Base-by-base conservation (phyloP, 306 rosid genomes). In the Coriaria nepalensis region DNA sequence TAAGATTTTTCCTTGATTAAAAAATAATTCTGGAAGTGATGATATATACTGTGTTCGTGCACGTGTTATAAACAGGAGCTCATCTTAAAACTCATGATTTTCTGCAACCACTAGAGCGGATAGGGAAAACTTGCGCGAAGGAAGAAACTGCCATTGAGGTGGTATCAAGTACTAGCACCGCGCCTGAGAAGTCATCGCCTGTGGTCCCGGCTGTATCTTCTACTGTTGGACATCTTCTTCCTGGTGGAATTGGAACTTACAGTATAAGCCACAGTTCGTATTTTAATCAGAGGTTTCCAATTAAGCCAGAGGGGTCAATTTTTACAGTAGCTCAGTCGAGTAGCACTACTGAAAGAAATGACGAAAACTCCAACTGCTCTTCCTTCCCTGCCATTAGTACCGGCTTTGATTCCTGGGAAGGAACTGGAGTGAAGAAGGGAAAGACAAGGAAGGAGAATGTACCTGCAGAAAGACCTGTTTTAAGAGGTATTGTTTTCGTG, bases 171-270 rank as follows among this genome's bases (percentile, higher is more conserved):
- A 67, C 52, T 37, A 20, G 29, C 29, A 20, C 29, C 3, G 29
- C 29, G 29, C 29, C 29, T 20, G 80, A 73, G 57, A 79, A 72
- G 40, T 71, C 54, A 13, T 47, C 70, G 0, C 64, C 79, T n/a
- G 53, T 61, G 4, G 52, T 12, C 9, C 37, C 49, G 4, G 57
- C 69, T 10, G 47, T 69, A 13, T 49, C 78, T 13, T 55, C 80
- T 63, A 74, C 86, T 2, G 86, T 66, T 40, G 98, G 82, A 75
- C 88, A 78, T 60, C 43, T 73, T 50, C 80, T 92, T 6, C 98
- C 98, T 0, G 98, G 98, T 36, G 98, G 98, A 59, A 77, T 92
- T 59, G 98, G 98, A 52, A 86, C 98, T 40, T 92, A 82, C 75
- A 92, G 81, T 36, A 92, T 92, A 44, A 82, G 86, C 71, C 94